Base-by-base conservation (phyloP, 257 asterid species). In the Solanum medicagineum region DNA sequence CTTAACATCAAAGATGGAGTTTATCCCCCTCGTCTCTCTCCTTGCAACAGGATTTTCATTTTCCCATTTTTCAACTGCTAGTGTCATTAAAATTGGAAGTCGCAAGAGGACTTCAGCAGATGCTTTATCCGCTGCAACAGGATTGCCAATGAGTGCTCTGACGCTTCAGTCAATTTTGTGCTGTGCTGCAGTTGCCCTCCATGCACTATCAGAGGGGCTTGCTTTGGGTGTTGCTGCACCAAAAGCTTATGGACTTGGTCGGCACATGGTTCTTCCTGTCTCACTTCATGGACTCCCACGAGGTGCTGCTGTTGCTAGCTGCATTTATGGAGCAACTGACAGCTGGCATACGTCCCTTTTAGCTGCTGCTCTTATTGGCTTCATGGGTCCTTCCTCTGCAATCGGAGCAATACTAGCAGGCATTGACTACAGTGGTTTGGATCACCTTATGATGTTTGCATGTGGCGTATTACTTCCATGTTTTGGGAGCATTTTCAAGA, bases 171-270 rank as follows among this genome's bases (percentile, higher is more conserved):
- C 98, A 3, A 68, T 95, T 88, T 70, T 97, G 57, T 92, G 97
- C 8, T 97, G 98, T 71, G 87, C 80, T 1, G 98, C 98, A 17
- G 83, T 97, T 45, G 97, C 94, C 86, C 90, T 97, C 85, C 99
- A 97, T 36, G 98, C 98, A 36, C 89, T 97, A 1, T 89, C 98
- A 0, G 99, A 97, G 92, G 99, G 99, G 69, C 97, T 97, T 15
- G 99, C 98, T 0, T 83, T 97, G 63, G 99, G 99, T 36, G 99
- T 97, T 15, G 99, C 98, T 24, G 99, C 98, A 83, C 99, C 99
- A 36, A 95, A 95, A 87, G 99, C 99, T 0, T 95, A 95, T 13
- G 99, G 98, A 19, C 94, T 95, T 1, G 99, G 99, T 53, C 89
- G 93, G 86, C 97, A 96, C 92, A 96, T 96, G 97, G 97, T 96